Evolutionary conservation across 768 basidiomycete genomes (phyloP), one percentile per base, ranked within the genome.

Genomic region (Pleurotus pulmonarius): DNA sequence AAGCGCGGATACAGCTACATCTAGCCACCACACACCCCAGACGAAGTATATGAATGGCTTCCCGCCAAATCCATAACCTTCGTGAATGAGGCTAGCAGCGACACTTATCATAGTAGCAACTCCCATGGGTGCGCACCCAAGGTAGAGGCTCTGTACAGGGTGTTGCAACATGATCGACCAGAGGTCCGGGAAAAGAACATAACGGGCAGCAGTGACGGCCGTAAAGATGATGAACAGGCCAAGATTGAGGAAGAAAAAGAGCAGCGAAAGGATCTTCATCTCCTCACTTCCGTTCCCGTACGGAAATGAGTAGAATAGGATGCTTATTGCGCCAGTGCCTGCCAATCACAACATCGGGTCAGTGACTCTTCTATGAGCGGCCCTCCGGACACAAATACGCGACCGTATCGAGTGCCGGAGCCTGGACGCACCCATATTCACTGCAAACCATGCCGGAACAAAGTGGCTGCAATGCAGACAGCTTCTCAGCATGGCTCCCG

Each of bases 291-390:
- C 66, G 37, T 62, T 64, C 2, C 74, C 79, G 61, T 86, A 88
- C 0, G 85, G 87, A 63, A 84, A 85, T 8, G 64, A 73, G 39
- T 76, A 70, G 63, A 86, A 81, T 34, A 88, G 74, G 38, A 77
- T 75, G 58, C 82, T 81, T 12, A 87, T 70, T 25, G 74, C 67
- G n/a, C 78, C 78, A 34, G 78, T 80, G 20, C 76, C 78, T 78
- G 53, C 38, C 51, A 18, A 54, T 41, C 38, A 48, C 26, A 11
- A 11, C 29, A 34, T 11, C 29, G 3, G 8, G 29, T 34, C 29
- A 34, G 29, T 34, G 9, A 34, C 7, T 34, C 29, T 8, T 34
- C 29, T 34, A 8, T 34, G 7, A 3, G 29, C 29, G 9, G 29
- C 9, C 9, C 29, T 9, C 29, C 29, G 29, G 29, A 11, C 8